Conservation (phyloP, 768 basidiomycete genomes). For the Phylloporus sp. region DNA sequence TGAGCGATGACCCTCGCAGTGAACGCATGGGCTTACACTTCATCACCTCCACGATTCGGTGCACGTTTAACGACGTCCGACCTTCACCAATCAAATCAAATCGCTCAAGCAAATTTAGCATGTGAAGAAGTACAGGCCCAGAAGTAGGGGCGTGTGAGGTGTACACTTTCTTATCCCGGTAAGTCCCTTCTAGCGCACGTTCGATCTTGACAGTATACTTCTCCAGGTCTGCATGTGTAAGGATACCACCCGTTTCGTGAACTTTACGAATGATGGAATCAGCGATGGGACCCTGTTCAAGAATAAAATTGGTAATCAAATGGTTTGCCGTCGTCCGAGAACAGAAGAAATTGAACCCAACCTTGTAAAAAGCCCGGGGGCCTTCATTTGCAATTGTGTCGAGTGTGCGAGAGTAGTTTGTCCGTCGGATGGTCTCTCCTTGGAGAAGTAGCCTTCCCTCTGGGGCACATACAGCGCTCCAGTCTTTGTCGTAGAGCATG, state of each 20-base stretch:
- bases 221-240: slow-evolving; percentile 69
- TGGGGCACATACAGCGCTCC: slow-evolving; percentile 81
- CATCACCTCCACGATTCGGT: slow-evolving; percentile 77
- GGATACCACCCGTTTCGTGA: slow-evolving; percentile 67
- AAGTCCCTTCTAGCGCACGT: slow-evolving; percentile 74
- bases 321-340: slow-evolving; percentile 6
- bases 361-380: slow-evolving; percentile 77
- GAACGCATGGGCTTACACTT: slow-evolving; percentile 56
- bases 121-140: slow-evolving; percentile 85
- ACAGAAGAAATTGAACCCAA: slow-evolving; percentile 25
- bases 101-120: slow-evolving; percentile 87
- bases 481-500: slow-evolving; percentile 66
- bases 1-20: slow-evolving; percentile 8
- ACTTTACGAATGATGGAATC: slow-evolving; percentile 72
- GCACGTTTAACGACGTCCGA: slow-evolving; percentile 59
- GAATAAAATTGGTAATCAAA: slow-evolving; percentile 14
- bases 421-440: slow-evolving; percentile 69
- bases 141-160: slow-evolving; percentile 82
- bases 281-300: slow-evolving; percentile 75
- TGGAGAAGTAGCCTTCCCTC: slow-evolving; percentile 62
- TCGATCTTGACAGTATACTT: slow-evolving; percentile 64
- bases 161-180: slow-evolving; percentile 73
- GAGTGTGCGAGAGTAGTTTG: slow-evolving; percentile 76
- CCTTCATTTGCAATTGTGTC: slow-evolving; percentile 69
- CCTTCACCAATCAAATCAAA: slow-evolving; percentile 50